A percentile compares a stretch with the other conserved stretches of the same genome.
phyloP scores from a whole-genome alignment of 345 rosid species.

The Gossypium bickii region DNA sequence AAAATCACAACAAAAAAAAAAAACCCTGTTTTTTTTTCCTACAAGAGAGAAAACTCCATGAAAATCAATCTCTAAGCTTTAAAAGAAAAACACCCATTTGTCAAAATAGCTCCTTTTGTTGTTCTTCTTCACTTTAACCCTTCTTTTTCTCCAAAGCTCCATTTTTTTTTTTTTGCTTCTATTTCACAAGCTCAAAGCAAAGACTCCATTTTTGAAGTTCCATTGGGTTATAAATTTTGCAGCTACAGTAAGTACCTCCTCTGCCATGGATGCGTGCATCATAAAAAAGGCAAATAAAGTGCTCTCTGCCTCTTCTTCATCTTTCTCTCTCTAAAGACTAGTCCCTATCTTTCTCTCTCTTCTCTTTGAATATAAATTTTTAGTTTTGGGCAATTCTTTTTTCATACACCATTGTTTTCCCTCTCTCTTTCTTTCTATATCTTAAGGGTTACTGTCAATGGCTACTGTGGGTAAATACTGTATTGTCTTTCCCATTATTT shows the following conservation, averaged over 20 bases:
- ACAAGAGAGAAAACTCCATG: slow-evolving; percentile 23
- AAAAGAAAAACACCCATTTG: slow-evolving; percentile 22
- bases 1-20: not conserved
- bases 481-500: not conserved
- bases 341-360: not conserved
- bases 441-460: slow-evolving; percentile 11
- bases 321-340: slow-evolving; percentile 6
- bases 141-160: slow-evolving; percentile 28
- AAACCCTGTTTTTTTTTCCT: not conserved
- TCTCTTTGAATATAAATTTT: slow-evolving; percentile 1
- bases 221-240: not conserved
- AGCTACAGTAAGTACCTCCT: slow-evolving; percentile 25
- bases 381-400: not conserved
- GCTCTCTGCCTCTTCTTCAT: slow-evolving; percentile 20
- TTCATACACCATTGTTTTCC: not conserved
- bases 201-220: slow-evolving; percentile 24
- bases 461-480: not conserved
- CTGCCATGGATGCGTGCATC: slow-evolving; percentile 59
- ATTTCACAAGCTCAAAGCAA: slow-evolving; percentile 4
- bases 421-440: slow-evolving; percentile 8
- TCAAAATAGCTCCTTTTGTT: slow-evolving; percentile 7
- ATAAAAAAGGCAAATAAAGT: slow-evolving; percentile 38
- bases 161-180: slow-evolving; percentile 18
- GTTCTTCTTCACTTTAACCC: not conserved
- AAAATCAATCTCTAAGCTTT: slow-evolving; percentile 22